These are phyloP conservation scores for Tanacetum coccineum DNA, from an alignment of 129 eudicot species.

Conservation along the genomic window DNA sequence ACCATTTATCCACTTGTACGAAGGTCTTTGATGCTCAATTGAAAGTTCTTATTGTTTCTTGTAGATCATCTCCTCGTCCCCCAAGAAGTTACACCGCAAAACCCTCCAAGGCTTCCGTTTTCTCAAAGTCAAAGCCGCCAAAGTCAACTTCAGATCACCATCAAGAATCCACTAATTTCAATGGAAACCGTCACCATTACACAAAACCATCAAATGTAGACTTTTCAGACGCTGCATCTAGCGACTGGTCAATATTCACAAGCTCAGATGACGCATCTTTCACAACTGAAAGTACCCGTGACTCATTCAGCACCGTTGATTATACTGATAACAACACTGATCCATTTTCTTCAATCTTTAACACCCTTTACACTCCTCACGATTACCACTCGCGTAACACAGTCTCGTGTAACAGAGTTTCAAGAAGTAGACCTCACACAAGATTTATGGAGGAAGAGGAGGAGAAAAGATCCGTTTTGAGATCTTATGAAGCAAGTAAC, in stretches of 20 bases:
- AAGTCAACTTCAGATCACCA: conserved; percentile 40
- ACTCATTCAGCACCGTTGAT: conserved; percentile 81
- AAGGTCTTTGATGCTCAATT: too few relatives aligned
- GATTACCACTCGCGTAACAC: conserved; percentile 43
- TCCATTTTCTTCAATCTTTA: conserved; percentile 61
- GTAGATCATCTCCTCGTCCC: conserved; percentile 73
- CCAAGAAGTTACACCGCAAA: conserved; percentile 32
- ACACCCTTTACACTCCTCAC: conserved; percentile 33
- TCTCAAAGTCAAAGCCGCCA: conserved; percentile 41
- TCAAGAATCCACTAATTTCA: conserved; percentile 22
- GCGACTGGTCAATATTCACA: conserved; percentile 85
- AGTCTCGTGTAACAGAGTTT: conserved; percentile 56
- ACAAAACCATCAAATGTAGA: conserved; percentile 38
- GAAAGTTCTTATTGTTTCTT: conserved; percentile 14
- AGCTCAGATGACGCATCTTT: conserved; percentile 95
- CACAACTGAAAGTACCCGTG: conserved; percentile 93
- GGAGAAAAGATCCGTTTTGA: conserved; percentile 41
- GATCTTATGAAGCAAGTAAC: conserved; percentile 28
- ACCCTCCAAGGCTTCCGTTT: conserved; percentile 26
- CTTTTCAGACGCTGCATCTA: conserved; percentile 71
- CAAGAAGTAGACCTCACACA: conserved; percentile 45
- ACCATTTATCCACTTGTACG: conserved; percentile 1
- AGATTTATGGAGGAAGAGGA: conserved; percentile 44
- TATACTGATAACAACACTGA: conserved; percentile 48
- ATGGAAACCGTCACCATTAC: conserved; percentile 28